phyloP scores from a whole-genome alignment of 768 basidiomycete species.

The Dioszegia crocea region DNA sequence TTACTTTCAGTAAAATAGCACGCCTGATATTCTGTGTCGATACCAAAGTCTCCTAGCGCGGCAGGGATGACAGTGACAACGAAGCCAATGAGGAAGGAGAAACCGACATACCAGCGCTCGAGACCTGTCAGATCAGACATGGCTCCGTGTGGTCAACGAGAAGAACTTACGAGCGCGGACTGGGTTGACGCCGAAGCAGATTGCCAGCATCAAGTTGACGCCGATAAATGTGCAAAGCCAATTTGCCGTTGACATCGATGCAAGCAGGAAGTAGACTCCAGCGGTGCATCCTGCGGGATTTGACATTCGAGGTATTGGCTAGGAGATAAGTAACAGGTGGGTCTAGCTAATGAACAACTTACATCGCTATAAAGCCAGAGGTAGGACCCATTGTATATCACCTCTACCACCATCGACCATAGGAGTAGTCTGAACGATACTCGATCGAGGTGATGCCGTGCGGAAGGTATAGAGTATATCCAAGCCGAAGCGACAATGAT shows the following conservation, averaged over 20 bases:
- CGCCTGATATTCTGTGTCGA: conserved; percentile 11
- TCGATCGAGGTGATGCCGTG: conserved; percentile 15
- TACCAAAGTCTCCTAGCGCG: conserved; percentile 17
- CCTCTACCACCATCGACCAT: conserved; percentile 25
- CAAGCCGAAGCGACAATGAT: neutral
- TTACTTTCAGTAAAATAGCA: conserved; percentile 15
- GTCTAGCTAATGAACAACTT: neutral
- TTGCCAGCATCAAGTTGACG: conserved; percentile 28
- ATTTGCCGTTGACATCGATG: conserved; percentile 17
- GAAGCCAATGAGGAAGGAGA: conserved; percentile 22
- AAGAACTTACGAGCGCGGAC: conserved; percentile 14
- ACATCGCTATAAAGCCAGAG: conserved; percentile 8
- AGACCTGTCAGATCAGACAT: conserved; percentile 12
- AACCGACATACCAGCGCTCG: conserved; percentile 25
- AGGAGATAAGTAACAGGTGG: neutral
- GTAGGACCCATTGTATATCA: conserved; percentile 17
- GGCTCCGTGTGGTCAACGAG: neutral
- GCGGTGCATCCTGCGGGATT: conserved; percentile 9
- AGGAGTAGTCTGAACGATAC: conserved; percentile 27
- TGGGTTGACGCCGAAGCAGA: conserved; percentile 28
- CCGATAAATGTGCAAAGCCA: conserved; percentile 27
- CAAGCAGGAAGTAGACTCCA: conserved; percentile 18
- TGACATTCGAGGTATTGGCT: neutral
- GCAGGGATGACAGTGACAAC: conserved; percentile 20
- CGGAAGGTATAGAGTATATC: conserved; percentile 3